Conservation (phyloP, 345 rosid species). For the rapeseed (Brassica napus) region DNA sequence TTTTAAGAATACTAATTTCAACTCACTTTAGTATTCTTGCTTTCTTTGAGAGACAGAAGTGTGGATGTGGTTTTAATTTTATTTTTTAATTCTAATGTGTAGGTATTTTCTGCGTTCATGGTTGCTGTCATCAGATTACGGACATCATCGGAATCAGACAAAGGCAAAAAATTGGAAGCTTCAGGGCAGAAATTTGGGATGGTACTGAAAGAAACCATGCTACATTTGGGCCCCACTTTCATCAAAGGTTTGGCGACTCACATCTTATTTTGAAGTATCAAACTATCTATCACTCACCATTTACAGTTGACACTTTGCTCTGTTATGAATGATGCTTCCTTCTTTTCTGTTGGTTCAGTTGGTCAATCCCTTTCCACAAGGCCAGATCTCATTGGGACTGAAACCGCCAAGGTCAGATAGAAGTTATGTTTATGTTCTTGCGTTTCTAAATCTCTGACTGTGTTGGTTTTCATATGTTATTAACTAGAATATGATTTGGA, state of each 20-base stretch:
- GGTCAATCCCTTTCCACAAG: slow-evolving; percentile 98
- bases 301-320: slow-evolving; percentile 40
- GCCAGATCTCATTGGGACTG: slow-evolving; percentile 90
- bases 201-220: slow-evolving; percentile 81
- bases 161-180: slow-evolving; percentile 42
- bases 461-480: slow-evolving; percentile 10
- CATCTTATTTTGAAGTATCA: slow-evolving; percentile 20
- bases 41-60: slow-evolving; percentile 10
- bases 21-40: background rate
- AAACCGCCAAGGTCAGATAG: slow-evolving; percentile 77
- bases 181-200: slow-evolving; percentile 70
- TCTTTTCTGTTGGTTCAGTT: slow-evolving; percentile 74
- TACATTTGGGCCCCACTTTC: slow-evolving; percentile 90
- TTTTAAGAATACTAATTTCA: too few relatives aligned
- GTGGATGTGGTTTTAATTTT: slow-evolving; percentile 23
- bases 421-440: background rate
- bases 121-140: slow-evolving; percentile 72
- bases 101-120: slow-evolving; percentile 72
- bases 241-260: slow-evolving; percentile 67
- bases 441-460: slow-evolving; percentile 4
- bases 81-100: slow-evolving; percentile 21
- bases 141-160: slow-evolving; percentile 42
- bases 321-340: slow-evolving; percentile 32
- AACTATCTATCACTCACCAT: slow-evolving; percentile 22
- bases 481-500: slow-evolving; percentile 24